Evolutionary conservation across 2,329 filamentous ascomycete species (phyloP).

Genomic region (Aspergillus brasiliensis): DNA sequence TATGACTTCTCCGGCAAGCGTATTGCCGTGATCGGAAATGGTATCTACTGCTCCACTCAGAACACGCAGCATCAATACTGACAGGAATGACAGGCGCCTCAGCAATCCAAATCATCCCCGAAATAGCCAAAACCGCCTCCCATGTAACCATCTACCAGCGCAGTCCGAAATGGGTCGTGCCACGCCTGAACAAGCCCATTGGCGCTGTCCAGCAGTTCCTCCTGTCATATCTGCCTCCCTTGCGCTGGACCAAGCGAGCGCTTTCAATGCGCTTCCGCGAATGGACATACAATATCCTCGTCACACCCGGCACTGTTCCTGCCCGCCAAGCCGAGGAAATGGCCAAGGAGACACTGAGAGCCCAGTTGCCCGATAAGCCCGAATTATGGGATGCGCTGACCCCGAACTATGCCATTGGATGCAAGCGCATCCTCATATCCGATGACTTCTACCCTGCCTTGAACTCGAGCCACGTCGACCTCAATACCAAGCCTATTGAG

Average conservation of each 20-base stretch:
- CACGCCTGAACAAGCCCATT: slow-evolving; percentile 54
- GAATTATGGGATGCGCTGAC: slow-evolving; percentile 57
- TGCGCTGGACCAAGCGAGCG: slow-evolving; percentile 54
- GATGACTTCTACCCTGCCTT: slow-evolving; percentile 61
- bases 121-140: slow-evolving; percentile 54
- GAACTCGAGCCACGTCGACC: slow-evolving; percentile 48
- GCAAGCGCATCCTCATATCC: slow-evolving; percentile 57
- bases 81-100: slow-evolving; percentile 51
- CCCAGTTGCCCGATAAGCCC: slow-evolving; percentile 50
- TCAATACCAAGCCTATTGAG: slow-evolving; percentile 55
- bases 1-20: slow-evolving; percentile 57
- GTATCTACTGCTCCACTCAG: slow-evolving; percentile 29
- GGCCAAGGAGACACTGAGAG: slow-evolving; percentile 45
- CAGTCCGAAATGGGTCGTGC: slow-evolving; percentile 62
- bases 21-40: slow-evolving; percentile 63
- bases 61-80: neutral
- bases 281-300: slow-evolving; percentile 45
- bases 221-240: slow-evolving; percentile 54
- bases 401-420: slow-evolving; percentile 57
- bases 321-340: slow-evolving; percentile 44
- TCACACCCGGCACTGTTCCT: slow-evolving; percentile 43
- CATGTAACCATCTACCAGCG: slow-evolving; percentile 59
- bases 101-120: slow-evolving; percentile 61
- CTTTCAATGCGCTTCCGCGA: slow-evolving; percentile 60
- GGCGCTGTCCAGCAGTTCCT: slow-evolving; percentile 45